These are phyloP conservation scores for Phytophthora kernoviae DNA, from an alignment of 352 stramenopile species.

Conservation along the genomic window DNA sequence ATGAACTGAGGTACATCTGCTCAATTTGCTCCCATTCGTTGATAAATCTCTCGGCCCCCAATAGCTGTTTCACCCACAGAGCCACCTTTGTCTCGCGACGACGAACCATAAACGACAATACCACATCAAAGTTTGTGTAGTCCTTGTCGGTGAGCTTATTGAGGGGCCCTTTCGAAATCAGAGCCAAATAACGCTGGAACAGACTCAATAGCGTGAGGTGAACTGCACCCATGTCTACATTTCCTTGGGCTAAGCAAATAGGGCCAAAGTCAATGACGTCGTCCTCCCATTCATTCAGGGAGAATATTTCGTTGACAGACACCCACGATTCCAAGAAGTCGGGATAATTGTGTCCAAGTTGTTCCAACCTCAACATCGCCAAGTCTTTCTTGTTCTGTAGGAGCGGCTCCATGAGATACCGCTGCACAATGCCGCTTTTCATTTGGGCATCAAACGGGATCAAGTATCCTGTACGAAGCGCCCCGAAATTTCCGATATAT, in stretches of 20 bases:
- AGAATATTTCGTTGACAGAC: conserved; percentile 15
- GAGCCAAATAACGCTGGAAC: conserved; percentile 31
- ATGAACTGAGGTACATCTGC: conserved; percentile 23
- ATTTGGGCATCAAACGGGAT: conserved; percentile 26
- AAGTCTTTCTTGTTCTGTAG: conserved; percentile 4
- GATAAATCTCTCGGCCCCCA: conserved; percentile 36
- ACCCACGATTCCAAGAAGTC: conserved; percentile 23
- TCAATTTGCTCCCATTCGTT: conserved; percentile 41
- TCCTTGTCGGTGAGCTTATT: conserved; percentile 29
- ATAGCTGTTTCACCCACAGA: conserved; percentile 36
- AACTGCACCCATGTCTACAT: not conserved
- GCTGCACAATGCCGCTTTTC: conserved; percentile 15
- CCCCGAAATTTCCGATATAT: conserved; percentile 32
- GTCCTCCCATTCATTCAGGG: conserved; percentile 25
- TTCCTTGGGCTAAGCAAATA: conserved; percentile 3
- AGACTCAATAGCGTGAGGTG: conserved; percentile 15
- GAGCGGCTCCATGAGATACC: conserved; percentile 22
- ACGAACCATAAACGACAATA: conserved; percentile 43
- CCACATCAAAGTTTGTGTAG: conserved; percentile 36
- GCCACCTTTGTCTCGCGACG: conserved; percentile 39
- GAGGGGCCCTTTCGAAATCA: conserved; percentile 21
- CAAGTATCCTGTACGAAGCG: conserved; percentile 30
- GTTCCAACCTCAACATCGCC: conserved; percentile 14
- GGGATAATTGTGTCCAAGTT: conserved; percentile 25
- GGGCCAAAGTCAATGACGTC: conserved; percentile 37